Evolutionary conservation across 225 moss, liverwort and hornwort genomes (phyloP).

Genomic region (Rhytidiadelphus loreus): DNA sequence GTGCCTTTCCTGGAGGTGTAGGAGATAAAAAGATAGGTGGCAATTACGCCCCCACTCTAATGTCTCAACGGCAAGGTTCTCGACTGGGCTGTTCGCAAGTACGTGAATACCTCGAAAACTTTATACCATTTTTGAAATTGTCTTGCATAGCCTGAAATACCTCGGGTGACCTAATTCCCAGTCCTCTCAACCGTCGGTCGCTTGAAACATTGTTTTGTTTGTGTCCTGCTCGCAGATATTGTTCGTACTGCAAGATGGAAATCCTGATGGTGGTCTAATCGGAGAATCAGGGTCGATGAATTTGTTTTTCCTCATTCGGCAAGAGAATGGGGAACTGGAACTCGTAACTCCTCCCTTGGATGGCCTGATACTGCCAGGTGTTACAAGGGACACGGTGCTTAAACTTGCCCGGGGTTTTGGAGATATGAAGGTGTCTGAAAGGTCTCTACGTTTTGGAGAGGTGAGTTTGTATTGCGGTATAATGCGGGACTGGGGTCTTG

Average conservation of each 20-base stretch:
- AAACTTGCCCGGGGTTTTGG: constrained; percentile 60
- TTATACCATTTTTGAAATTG: not conserved
- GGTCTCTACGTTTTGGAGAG: constrained; percentile 55
- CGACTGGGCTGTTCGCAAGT: constrained; percentile 60
- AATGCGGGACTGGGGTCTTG: not conserved
- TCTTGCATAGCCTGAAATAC: not conserved
- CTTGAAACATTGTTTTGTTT: not conserved
- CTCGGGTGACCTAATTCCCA: not conserved
- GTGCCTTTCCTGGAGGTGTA: constrained; percentile 76
- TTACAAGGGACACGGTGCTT: constrained; percentile 71
- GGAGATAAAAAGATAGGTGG: constrained; percentile 78
- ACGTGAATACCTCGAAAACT: not conserved
- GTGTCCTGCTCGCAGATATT: constrained; percentile 28
- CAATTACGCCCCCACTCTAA: constrained; percentile 67
- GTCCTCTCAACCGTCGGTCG: not conserved
- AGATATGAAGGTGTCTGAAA: constrained; percentile 64
- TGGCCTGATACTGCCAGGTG: constrained; percentile 70
- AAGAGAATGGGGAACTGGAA: constrained; percentile 49
- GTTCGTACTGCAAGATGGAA: constrained; percentile 64
- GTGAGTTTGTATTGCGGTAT: constrained; percentile 7
- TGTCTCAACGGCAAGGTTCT: constrained; percentile 43
- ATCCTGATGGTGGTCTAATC: constrained; percentile 47
- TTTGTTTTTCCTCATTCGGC: constrained; percentile 63
- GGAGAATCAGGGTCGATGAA: constrained; percentile 90
- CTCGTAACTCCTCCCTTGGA: constrained; percentile 65